These are phyloP conservation scores for Abelmoschus esculentus DNA, from an alignment of 345 rosid genomes.

Conservation along the genomic window DNA sequence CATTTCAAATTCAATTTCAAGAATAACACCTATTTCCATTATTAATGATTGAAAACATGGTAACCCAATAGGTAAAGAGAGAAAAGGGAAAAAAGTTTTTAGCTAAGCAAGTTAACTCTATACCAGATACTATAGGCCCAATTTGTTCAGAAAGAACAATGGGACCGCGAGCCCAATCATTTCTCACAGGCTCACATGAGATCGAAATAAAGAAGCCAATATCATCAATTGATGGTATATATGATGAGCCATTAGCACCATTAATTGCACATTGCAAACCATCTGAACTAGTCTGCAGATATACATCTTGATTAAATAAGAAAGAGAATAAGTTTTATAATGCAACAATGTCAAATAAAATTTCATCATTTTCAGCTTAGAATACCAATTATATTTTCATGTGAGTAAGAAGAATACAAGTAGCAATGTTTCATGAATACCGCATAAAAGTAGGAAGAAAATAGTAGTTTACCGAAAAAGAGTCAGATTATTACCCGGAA, in stretches of 20 bases:
- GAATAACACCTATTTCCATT: slow-evolving; percentile 1
- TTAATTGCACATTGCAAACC: slow-evolving; percentile 60
- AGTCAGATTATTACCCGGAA: no score
- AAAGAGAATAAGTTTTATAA: slow-evolving; percentile 8
- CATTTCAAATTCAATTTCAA: slow-evolving; percentile 14
- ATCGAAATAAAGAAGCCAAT: slow-evolving; percentile 77
- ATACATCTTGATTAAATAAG: slow-evolving; percentile 6
- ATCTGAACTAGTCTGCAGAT: slow-evolving; percentile 64
- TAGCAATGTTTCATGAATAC: neutral
- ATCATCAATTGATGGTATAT: slow-evolving; percentile 63
- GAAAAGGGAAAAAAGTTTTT: neutral
- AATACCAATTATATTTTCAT: slow-evolving; percentile 3
- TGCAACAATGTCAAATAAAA: neutral
- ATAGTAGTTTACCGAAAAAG: no score
- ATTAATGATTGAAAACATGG: slow-evolving; percentile 2
- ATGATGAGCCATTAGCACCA: slow-evolving; percentile 53
- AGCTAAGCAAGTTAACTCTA: slow-evolving; percentile 1
- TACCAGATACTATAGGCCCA: slow-evolving; percentile 83
- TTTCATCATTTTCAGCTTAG: neutral
- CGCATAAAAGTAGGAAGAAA: no score
- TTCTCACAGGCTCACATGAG: slow-evolving; percentile 91
- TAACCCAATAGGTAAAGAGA: neutral
- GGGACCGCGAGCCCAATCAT: slow-evolving; percentile 90
- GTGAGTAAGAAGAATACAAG: neutral
- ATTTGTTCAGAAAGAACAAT: slow-evolving; percentile 68